Percentiles rank a stretch among this genome's conserved stretches.
These are phyloP conservation scores for Chloranthus sessilifolius DNA, from an alignment of 164 flowering plant genomes.

Conservation along the genomic window DNA sequence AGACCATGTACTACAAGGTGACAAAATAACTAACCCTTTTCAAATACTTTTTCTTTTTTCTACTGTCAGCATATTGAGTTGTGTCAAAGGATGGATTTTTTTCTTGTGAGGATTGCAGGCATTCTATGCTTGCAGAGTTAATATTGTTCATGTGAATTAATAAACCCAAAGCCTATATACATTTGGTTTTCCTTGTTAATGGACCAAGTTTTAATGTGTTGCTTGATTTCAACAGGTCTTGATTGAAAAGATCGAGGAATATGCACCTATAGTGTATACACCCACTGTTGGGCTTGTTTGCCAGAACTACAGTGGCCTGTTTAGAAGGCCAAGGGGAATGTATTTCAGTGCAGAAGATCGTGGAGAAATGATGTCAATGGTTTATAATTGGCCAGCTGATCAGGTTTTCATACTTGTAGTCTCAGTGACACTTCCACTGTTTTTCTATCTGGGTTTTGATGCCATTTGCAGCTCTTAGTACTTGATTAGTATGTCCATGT, in stretches of 20 bases:
- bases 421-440: not conserved
- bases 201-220: too few species aligned
- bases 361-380: constrained; percentile 99
- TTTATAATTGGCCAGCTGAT: constrained; percentile 96
- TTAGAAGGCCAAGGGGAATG: constrained; percentile 98
- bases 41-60: not conserved
- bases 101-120: not conserved
- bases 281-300: constrained; percentile 98
- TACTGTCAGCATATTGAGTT: not conserved
- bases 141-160: too few species aligned
- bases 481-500: not conserved
- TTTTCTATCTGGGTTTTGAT: not conserved
- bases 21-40: not conserved
- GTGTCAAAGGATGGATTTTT: not conserved
- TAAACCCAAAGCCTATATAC: too few species aligned
- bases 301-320: constrained; percentile 92
- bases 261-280: constrained; percentile 95
- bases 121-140: too few species aligned
- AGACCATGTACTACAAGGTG: constrained; percentile 97
- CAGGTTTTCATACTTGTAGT: constrained; percentile 55
- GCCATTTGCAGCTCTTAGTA: not conserved
- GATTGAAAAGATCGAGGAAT: constrained; percentile 84
- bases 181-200: too few species aligned
- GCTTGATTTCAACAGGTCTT: constrained; percentile 56
- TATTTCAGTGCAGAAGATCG: constrained; percentile 94